Base-by-base conservation (phyloP, 2,329 filamentous ascomycete species). In the Atkinsonella texensis region DNA sequence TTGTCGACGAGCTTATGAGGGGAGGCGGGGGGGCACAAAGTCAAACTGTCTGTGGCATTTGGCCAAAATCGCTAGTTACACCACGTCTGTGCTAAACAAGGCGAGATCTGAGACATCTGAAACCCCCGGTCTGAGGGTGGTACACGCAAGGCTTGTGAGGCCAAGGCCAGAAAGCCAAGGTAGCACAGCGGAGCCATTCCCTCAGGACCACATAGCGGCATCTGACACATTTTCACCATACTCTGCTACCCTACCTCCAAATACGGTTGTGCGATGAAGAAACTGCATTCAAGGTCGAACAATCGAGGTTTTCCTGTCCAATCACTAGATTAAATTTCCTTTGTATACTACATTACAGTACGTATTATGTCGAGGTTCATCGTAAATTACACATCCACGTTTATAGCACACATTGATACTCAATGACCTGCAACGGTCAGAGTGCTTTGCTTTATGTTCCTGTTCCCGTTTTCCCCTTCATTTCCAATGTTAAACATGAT, bases 301-400 rank as follows among this genome's bases (percentile, higher is more conserved):
- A 38, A 12, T 38, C 35, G 5, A 23, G 10, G 18, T 13, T n/a
- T 40, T 5, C 39, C n/a, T 41, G 39, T 10, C 39, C 9, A 41
- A 32, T 42, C n/a, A 41, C 45, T 52, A 47, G 32, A 52, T 52
- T 52, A 51, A 43, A 35, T 48, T 47, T 35, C 42, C 18, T 50
- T 48, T 47, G 39, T 52, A 48, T 52, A 52, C 45, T 52, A 52
- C 8, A 23, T 11, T 46, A 52, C 41, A 46, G 20, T 49, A 46
- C 47, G 46, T 20, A 46, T 49, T 52, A 49, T 46, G 47, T 52
- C 23, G 17, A 41, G 38, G 10, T 35, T 35, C 47, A 35, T 51
- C 23, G 23, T 52, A 52, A 52, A 52, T 48, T 52, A 52, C 51
- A 49, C 35, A 17, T 45, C 47, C 43, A 31, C 42, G 5, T 28